These are phyloP conservation scores for Trichosanthes truncata DNA, from an alignment of 306 rosid species.

Conservation along the genomic window DNA sequence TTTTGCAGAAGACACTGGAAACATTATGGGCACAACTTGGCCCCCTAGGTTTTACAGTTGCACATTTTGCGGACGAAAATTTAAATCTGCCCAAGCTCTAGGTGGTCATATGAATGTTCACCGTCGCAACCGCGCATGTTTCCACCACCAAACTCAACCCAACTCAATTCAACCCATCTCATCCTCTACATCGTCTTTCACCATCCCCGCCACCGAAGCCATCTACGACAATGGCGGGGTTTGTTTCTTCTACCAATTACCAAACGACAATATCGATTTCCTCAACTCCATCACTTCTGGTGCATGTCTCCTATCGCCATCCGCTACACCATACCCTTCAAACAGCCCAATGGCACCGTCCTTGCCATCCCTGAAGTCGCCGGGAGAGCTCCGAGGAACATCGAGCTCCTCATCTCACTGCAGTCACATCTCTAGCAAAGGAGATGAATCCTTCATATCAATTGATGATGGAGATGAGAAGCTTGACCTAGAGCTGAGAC, in stretches of 20 bases:
- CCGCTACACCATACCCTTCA: slow-evolving; percentile 38
- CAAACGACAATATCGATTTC: neutral
- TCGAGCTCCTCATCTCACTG: neutral
- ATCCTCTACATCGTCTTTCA: slow-evolving; percentile 5
- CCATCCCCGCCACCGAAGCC: slow-evolving; percentile 47
- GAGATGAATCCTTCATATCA: neutral
- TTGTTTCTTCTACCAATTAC: slow-evolving; percentile 28
- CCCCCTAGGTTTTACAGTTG: slow-evolving; percentile 91
- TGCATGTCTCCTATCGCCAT: slow-evolving; percentile 27
- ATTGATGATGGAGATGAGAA: slow-evolving; percentile 28
- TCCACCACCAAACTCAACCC: slow-evolving; percentile 49
- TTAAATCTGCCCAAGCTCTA: slow-evolving; percentile 85
- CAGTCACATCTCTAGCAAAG: slow-evolving; percentile 5
- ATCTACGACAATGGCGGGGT: slow-evolving; percentile 32
- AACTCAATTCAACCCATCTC: slow-evolving; percentile 11
- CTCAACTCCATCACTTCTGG: neutral
- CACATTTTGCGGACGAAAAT: slow-evolving; percentile 72
- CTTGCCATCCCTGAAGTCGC: slow-evolving; percentile 18
- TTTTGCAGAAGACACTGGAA: slow-evolving; percentile 78
- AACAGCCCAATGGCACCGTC: slow-evolving; percentile 17
- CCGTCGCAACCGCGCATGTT: slow-evolving; percentile 95
- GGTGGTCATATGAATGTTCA: slow-evolving; percentile 99
- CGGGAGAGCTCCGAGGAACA: neutral
- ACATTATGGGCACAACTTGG: slow-evolving; percentile 74
- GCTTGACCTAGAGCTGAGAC: slow-evolving; percentile 86